Evolutionary conservation across 495 filamentous ascomycete species (phyloP), one percentile per base, ranked within the genome.

Genomic region (Penicillium soppii): DNA sequence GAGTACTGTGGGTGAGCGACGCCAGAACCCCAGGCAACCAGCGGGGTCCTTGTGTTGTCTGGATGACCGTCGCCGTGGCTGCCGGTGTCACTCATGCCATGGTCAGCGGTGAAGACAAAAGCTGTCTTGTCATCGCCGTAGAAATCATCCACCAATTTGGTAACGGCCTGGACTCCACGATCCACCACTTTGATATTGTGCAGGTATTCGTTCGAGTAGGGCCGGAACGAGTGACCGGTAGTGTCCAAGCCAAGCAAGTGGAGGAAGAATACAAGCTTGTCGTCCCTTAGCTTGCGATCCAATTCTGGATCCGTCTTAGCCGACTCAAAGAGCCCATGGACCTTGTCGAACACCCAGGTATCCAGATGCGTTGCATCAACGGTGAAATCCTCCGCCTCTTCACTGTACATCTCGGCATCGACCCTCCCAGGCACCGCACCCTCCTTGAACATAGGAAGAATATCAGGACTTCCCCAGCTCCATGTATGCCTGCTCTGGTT

Each of bases 381-480:
- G 12, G 90, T 92, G 66, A 90, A 97, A 63, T 99, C 92, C 70
- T 99, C 95, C 41, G 82, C 79, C 41, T 96, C 91, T 23, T 88
- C 82, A 16, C 76, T 82, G 63, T 99, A 99, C 36, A 77, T 89
- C 47, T 87, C 86, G 17, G 88, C 85, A 66, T 96, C 89, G 8
- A 99, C 85, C 49, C 87, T 79, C 0, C 90, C 89, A 5, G 89
- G 88, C n/a, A 87, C 83, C 7, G 94, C 95, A 1, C 95, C 95
- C 54, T 92, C 83, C 63, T 95, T 83, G 63, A 99, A 99, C 95
- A 99, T 99, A 9, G 84, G 89, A 43, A 97, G 72, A 61, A 99
- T 99, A 74, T 99, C 95, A 10, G 92, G 92, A 60, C 92, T 97
- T 7, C 95, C 94, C 95, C 95, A 99, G 67, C 90, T 92, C 95